These are phyloP conservation scores for Scytalidium sp. DNA, from an alignment of 2,329 filamentous ascomycete species.

Conservation along the genomic window DNA sequence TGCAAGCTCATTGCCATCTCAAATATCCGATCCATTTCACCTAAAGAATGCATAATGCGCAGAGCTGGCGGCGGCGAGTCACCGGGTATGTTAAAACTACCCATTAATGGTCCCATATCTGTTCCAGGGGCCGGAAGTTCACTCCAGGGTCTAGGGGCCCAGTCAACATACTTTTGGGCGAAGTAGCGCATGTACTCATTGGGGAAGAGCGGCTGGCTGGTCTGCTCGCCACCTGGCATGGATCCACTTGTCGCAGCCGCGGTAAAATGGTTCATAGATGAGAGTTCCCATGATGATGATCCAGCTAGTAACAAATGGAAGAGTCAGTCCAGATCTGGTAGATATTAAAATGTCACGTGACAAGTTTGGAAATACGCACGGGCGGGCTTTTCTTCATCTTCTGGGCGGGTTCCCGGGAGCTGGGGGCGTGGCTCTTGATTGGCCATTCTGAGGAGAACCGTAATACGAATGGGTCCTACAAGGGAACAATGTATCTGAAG, in stretches of 20 bases:
- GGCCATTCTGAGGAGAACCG: no score
- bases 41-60: slow-evolving; percentile 10
- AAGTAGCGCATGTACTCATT: slow-evolving; percentile 8
- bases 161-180: slow-evolving; percentile 13
- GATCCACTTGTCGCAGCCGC: slow-evolving; percentile 10
- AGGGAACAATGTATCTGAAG: no score
- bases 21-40: slow-evolving; percentile 12
- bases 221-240: slow-evolving; percentile 13
- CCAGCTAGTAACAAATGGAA: no score
- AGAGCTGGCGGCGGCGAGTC: slow-evolving; percentile 13
- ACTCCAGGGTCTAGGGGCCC: slow-evolving; percentile 16
- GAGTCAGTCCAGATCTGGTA: no score
- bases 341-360: no score
- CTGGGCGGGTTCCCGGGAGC: no score
- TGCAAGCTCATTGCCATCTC: neutral
- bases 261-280: slow-evolving; percentile 13
- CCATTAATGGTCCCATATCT: neutral
- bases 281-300: slow-evolving; percentile 7
- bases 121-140: slow-evolving; percentile 9
- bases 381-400: no score
- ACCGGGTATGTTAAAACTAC: slow-evolving; percentile 6
- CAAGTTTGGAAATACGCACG: no score
- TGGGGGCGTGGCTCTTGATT: no score
- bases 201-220: slow-evolving; percentile 14
- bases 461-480: no score